Base-by-base conservation (phyloP, 2,329 filamentous ascomycete species). In the Westerdykella aurantiaca region DNA sequence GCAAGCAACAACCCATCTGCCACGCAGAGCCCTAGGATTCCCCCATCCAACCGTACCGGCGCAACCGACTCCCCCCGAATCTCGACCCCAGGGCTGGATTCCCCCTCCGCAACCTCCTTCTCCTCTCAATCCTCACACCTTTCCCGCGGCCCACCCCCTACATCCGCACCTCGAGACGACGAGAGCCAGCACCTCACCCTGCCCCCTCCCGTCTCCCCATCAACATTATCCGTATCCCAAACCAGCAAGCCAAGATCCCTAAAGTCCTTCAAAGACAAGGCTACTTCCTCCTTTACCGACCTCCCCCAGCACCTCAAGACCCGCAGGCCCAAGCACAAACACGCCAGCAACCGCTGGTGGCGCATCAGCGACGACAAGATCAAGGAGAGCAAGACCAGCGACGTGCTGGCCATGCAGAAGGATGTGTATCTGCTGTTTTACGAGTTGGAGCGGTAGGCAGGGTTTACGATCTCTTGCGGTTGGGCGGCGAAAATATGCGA, bases 401-500 rank as follows among this genome's bases (percentile, higher is more conserved):
- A 98, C 55, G 88, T 98, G 6, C 68, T 98, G 45, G 81, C 82
- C 6, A 95, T 96, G 89, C 89, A 96, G 69, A 85, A 84, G 58
- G 93, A 98, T 68, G 91, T 97, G 0, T 98, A 98, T 66, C 72
- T 98, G 63, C 69, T 98, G 41, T 98, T 98, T 67, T 98, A 98
- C 68, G 91, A 97, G 72, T 72, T 95, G 56, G 86, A 91, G 33
- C n/a, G 17, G 17, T 18, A 35, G 9, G n/a, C n/a, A 21, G 6
- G 37, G 18, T 21, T 21, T n/a, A n/a, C n/a, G n/a, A n/a, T n/a
- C n/a, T n/a, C n/a, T 21, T 21, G 18, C 4, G 18, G 18, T 3
- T 21, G 18, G 18, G 18, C 3, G 18, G 18, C n/a, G n/a, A n/a
- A n/a, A n/a, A n/a, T n/a, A n/a, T n/a, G n/a, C n/a, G n/a, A n/a